Conservation (phyloP, 768 basidiomycete genomes). For the Roridomyces roridus region DNA sequence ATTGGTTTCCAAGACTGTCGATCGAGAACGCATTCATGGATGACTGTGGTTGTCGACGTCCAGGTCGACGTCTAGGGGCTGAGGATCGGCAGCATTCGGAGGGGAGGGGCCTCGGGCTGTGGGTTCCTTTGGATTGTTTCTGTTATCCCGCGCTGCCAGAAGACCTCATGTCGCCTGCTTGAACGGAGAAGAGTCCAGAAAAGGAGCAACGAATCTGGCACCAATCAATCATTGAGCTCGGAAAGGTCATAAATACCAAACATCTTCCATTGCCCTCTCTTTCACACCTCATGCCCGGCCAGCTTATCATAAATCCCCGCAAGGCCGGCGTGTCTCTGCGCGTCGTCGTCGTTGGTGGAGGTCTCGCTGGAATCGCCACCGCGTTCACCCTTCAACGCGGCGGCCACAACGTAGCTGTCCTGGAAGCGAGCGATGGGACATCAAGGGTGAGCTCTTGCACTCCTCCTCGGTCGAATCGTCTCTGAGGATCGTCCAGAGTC, state of each 20-base stretch:
- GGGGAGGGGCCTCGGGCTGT: no score
- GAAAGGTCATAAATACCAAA: conserved; percentile 1
- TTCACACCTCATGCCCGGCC: conserved; percentile 33
- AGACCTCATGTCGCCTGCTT: no score
- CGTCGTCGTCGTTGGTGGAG: conserved; percentile 50
- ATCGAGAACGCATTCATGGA: no score
- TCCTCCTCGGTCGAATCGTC: not conserved
- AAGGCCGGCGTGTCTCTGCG: conserved; percentile 37
- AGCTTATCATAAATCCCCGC: conserved; percentile 28
- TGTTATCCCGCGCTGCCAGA: no score
- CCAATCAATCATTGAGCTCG: not conserved
- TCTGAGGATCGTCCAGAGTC: conserved; percentile 33
- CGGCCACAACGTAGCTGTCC: conserved; percentile 65
- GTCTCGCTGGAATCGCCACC: conserved; percentile 60
- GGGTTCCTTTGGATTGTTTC: no score
- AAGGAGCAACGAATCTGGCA: not conserved
- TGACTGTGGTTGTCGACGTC: no score
- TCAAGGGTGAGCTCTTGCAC: conserved; percentile 37
- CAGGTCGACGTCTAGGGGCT: no score
- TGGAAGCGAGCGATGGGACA: conserved; percentile 55
- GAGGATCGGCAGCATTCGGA: no score
- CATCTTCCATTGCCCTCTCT: not conserved
- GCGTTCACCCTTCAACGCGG: conserved; percentile 60
- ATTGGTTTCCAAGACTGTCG: no score
- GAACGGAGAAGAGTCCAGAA: no score